Evolutionary conservation across 2,329 filamentous ascomycete species (phyloP), one percentile per base, ranked within the genome.

Genomic region (Fonsecaea multimorphosa): DNA sequence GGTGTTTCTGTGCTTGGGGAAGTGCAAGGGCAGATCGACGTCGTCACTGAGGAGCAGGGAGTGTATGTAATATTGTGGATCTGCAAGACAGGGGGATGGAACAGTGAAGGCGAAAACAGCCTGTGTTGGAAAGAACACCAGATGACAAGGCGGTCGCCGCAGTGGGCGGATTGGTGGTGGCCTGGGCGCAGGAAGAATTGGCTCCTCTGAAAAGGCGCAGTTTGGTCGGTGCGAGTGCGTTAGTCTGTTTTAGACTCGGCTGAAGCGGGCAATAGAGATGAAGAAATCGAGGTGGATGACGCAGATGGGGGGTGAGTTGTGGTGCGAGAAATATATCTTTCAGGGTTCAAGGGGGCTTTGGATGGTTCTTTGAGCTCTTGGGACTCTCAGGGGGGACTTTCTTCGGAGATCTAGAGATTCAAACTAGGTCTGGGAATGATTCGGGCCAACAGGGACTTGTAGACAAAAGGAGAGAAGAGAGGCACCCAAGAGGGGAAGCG

Each of bases 31-130:
- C 24, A 55, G 31, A 55, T 46, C 16, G 51, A 54, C 58, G 58
- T 61, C 51, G 58, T 61, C 58, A 57, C 40, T n/a, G 52, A 60
- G 49, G 38, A 44, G 46, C 34, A 34, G n/a, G 27, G 46, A 29
- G 58, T 56, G 63, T 65, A 61, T 55, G 58, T 61, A 61, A 61
- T 61, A 55, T 16, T 44, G 58, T 61, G 58, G 58, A 61, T 61
- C 58, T 22, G 36, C 24, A 16, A 19, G 38, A 24, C 58, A 55
- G 49, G 49, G 49, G 58, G 51, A 53, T 60, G 58, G 58, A 53
- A 53, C 34, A 16, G 34, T 54, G 44, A 60, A 60, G 58, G 58
- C 58, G 44, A 60, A 60, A 52, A 32, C 24, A 46, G n/a, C 11
- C 12, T 11, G 58, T 44, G 19, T 36, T 38, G 58, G 32, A 52